Evolutionary conservation across 306 rosid species (phyloP).

Genomic region (Mimosa pudica): DNA sequence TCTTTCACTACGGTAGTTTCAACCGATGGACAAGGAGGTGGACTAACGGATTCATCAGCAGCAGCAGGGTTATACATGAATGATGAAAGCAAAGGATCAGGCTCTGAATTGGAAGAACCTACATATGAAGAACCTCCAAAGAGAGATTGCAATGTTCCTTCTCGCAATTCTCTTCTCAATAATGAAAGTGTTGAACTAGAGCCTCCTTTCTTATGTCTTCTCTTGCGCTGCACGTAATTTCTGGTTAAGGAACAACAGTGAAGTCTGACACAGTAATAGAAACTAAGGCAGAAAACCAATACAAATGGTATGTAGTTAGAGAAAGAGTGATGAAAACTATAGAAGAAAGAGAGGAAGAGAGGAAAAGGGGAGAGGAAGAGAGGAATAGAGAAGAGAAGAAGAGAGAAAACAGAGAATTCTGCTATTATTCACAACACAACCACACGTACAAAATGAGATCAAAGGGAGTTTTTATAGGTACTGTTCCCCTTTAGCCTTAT

Average conservation of each 20-base stretch:
- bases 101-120: slow-evolving; percentile 60
- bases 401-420: too few species aligned
- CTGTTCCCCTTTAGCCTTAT: too few species aligned
- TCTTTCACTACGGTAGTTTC: slow-evolving; percentile 51
- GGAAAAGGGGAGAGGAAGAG: too few species aligned
- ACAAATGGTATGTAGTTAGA: too few species aligned
- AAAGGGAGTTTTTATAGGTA: too few species aligned
- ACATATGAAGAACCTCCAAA: slow-evolving; percentile 70
- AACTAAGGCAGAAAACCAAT: too few species aligned
- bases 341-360: too few species aligned
- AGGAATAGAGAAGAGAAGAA: too few species aligned
- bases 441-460: too few species aligned
- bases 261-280: not conserved
- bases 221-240: slow-evolving; percentile 80
- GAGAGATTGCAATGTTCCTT: slow-evolving; percentile 77
- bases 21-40: slow-evolving; percentile 43
- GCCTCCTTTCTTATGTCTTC: slow-evolving; percentile 68
- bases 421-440: too few species aligned
- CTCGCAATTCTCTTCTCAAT: slow-evolving; percentile 80
- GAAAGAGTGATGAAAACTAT: too few species aligned
- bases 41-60: slow-evolving; percentile 47
- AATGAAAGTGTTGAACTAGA: slow-evolving; percentile 63
- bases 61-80: slow-evolving; percentile 67
- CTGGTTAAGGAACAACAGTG: slow-evolving; percentile 54
- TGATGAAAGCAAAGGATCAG: slow-evolving; percentile 83